Conservation (phyloP, 371 early-diverging fungal species). For the Mucor sp. region DNA sequence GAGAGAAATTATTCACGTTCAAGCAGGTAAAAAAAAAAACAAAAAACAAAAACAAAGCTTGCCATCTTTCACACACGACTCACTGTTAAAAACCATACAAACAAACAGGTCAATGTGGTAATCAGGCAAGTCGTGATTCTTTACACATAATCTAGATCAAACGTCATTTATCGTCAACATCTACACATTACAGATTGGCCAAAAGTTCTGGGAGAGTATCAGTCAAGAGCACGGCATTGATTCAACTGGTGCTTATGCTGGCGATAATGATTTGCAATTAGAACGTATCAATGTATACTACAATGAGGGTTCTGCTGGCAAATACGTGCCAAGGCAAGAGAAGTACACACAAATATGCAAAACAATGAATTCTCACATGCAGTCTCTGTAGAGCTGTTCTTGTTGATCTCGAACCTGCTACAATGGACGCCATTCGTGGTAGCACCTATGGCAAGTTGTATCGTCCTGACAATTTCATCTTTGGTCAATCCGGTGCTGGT, state of each 20-base stretch:
- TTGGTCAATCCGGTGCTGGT: conserved; percentile 90
- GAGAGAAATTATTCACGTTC: conserved; percentile 99
- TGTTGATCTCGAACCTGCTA: conserved; percentile 99
- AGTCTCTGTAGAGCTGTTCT: conserved; percentile 82
- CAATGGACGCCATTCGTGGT: conserved; percentile 93
- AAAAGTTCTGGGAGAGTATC: conserved; percentile 95
- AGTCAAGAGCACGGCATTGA: conserved; percentile 92
- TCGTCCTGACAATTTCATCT: conserved; percentile 88
- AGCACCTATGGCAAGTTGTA: conserved; percentile 72
- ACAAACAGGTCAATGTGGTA: conserved; percentile 78
- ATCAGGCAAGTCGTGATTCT: conserved; percentile 60
- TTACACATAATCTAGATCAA: background rate
- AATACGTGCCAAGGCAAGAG: conserved; percentile 76
- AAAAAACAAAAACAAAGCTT: background rate
- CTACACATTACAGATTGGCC: conserved; percentile 59
- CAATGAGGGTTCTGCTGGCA: conserved; percentile 87
- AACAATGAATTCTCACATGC: background rate
- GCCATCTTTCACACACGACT: background rate
- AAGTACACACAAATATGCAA: background rate
- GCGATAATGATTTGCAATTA: conserved; percentile 88
- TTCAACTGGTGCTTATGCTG: conserved; percentile 73
- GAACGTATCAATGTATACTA: conserved; percentile 97
- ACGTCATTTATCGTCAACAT: background rate
- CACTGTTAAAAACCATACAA: background rate
- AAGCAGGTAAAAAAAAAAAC: conserved; percentile 76